Conservation (phyloP, 169 alveolate species). For the Besnoitia besnoiti region DNA sequence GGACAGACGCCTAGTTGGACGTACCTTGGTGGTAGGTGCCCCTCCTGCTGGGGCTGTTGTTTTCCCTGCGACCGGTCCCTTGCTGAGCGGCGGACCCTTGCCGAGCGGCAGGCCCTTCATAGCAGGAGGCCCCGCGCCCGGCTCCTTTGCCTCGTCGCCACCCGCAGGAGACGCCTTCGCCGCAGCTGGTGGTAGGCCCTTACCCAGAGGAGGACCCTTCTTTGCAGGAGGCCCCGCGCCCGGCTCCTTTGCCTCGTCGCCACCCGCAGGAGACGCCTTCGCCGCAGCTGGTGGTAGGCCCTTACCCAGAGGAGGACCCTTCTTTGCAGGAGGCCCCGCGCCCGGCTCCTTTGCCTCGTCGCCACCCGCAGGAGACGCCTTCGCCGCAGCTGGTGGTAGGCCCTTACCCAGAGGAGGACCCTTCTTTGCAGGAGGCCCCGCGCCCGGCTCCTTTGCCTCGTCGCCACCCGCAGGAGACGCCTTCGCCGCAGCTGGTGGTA, state of each 20-base stretch:
- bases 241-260: too few species aligned
- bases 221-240: neutral
- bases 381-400: neutral
- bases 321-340: slow-evolving; percentile 1
- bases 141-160: neutral
- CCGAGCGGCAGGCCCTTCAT: neutral
- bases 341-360: neutral
- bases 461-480: too few species aligned
- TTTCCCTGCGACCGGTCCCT: neutral
- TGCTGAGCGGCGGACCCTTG: neutral
- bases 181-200: neutral
- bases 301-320: neutral
- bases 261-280: too few species aligned
- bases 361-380: neutral
- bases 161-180: neutral
- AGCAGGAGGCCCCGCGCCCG: neutral
- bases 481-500: too few species aligned
- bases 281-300: too few species aligned
- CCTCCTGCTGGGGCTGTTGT: neutral
- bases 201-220: neutral
- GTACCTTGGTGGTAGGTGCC: neutral
- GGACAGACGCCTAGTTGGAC: neutral
- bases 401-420: neutral
- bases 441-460: too few species aligned
- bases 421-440: neutral